Evolutionary conservation across 1,284 basidiomycete genomes (phyloP).

Genomic region (Marasmius oreades): DNA sequence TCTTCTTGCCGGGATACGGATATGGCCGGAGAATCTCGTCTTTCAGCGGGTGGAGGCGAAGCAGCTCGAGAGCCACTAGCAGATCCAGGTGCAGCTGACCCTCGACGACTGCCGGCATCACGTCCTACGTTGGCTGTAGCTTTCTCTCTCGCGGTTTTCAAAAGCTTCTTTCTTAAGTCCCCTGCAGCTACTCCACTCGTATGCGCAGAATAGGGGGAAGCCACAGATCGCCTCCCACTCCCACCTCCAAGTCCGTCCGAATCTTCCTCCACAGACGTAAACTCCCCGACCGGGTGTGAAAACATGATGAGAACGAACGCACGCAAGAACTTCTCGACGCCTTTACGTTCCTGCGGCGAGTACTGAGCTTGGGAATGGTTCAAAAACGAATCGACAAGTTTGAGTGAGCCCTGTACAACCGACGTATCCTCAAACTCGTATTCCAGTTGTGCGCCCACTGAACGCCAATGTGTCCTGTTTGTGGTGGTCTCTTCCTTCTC

Average conservation of each 20-base stretch:
- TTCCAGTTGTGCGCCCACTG: constrained; percentile 71
- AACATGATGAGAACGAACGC: constrained; percentile 84
- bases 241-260: constrained; percentile 32
- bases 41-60: constrained; percentile 29
- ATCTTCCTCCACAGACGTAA: constrained; percentile 51
- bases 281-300: constrained; percentile 73
- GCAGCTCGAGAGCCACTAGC: constrained; percentile 36
- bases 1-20: constrained; percentile 21
- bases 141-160: constrained; percentile 67
- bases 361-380: constrained; percentile 81
- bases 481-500: constrained; percentile 30
- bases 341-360: constrained; percentile 73
- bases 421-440: constrained; percentile 77
- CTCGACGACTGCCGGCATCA: constrained; percentile 18
- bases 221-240: constrained; percentile 41
- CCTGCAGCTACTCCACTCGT: constrained; percentile 54
- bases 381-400: constrained; percentile 87
- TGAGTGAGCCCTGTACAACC: constrained; percentile 86
- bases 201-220: constrained; percentile 35
- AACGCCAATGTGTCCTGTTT: constrained; percentile 22
- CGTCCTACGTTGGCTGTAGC: constrained; percentile 18
- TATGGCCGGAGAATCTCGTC: constrained; percentile 25
- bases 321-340: constrained; percentile 84
- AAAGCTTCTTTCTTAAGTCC: constrained; percentile 75
- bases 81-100: constrained; percentile 28